Evolutionary conservation across 345 rosid genomes (phyloP).

Genomic region (Lumnitzera littorea): DNA sequence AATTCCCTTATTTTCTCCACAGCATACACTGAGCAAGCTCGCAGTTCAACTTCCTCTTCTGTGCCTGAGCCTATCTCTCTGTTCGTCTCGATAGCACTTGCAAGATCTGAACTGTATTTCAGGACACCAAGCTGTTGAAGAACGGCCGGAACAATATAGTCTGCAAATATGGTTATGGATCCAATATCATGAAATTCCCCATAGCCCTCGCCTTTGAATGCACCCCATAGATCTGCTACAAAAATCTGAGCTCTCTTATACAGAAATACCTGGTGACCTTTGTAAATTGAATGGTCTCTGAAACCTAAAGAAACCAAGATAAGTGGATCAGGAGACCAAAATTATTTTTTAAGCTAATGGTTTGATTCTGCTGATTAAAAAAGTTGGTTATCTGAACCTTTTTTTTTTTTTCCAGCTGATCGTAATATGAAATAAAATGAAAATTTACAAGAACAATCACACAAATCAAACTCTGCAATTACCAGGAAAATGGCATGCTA

Average conservation of each 20-base stretch:
- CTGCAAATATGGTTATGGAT: conserved; percentile 73
- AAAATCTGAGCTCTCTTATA: conserved; percentile 83
- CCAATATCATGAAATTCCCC: conserved; percentile 64
- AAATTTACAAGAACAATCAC: background rate
- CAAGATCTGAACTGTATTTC: conserved; percentile 50
- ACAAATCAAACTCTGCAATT: conserved; percentile 5
- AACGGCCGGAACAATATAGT: conserved; percentile 73
- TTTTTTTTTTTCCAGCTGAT: background rate
- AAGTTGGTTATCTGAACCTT: background rate
- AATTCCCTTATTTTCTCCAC: conserved; percentile 76
- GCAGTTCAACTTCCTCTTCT: conserved; percentile 77
- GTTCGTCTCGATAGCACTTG: conserved; percentile 32
- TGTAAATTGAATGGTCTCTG: conserved; percentile 67
- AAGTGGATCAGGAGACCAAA: background rate
- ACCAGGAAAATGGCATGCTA: conserved; percentile 70
- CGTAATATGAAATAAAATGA: background rate
- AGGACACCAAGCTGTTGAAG: conserved; percentile 72
- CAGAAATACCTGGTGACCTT: conserved; percentile 68
- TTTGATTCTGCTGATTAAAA: conserved; percentile 3
- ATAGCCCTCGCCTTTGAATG: conserved; percentile 67
- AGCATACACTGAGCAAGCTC: conserved; percentile 76
- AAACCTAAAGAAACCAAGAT: conserved; percentile 31
- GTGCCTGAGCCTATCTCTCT: conserved; percentile 58
- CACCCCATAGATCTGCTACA: conserved; percentile 75
- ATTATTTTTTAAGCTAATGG: conserved; percentile 4